Evolutionary conservation across 371 early-diverging fungal species (phyloP).

Genomic region (Circinella umbellata): DNA sequence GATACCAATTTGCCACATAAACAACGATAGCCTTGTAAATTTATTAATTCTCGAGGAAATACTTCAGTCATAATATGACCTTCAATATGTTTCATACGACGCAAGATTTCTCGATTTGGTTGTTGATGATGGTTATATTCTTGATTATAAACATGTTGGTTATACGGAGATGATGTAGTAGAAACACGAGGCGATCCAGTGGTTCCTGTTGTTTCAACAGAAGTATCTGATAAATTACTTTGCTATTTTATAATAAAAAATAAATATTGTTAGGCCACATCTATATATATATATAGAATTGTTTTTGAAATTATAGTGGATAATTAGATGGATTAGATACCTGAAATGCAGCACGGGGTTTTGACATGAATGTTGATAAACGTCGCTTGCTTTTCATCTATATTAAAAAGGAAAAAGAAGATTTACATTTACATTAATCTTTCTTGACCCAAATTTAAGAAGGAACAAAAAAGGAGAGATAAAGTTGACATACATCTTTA

Average conservation of each 20-base stretch:
- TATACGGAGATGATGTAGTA: conserved; percentile 23
- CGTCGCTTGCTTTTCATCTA: conserved; percentile 26
- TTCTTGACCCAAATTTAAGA: too few relatives aligned
- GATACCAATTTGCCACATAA: conserved; percentile 43
- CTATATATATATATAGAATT: too few relatives aligned
- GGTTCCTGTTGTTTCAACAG: not conserved
- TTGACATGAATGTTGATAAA: conserved; percentile 43
- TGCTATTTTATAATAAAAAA: not conserved
- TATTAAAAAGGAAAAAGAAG: not conserved
- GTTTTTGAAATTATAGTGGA: too few relatives aligned
- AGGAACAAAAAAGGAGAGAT: too few relatives aligned
- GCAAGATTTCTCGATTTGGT: conserved; percentile 24
- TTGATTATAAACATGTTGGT: conserved; percentile 6
- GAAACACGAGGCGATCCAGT: conserved; percentile 14
- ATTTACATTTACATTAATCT: too few relatives aligned
- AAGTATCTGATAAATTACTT: conserved; percentile 6
- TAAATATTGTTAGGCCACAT: not conserved
- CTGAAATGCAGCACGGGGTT: conserved; percentile 45
- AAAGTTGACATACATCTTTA: not conserved
- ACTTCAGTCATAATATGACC: conserved; percentile 52
- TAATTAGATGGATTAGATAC: conserved; percentile 8
- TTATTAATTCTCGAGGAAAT: conserved; percentile 35
- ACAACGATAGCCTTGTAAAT: conserved; percentile 48
- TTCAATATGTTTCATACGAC: conserved; percentile 47
- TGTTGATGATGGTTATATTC: conserved; percentile 8